Conservation (phyloP, 2,329 filamentous ascomycete species). For the Phaeosphaeria sp. region DNA sequence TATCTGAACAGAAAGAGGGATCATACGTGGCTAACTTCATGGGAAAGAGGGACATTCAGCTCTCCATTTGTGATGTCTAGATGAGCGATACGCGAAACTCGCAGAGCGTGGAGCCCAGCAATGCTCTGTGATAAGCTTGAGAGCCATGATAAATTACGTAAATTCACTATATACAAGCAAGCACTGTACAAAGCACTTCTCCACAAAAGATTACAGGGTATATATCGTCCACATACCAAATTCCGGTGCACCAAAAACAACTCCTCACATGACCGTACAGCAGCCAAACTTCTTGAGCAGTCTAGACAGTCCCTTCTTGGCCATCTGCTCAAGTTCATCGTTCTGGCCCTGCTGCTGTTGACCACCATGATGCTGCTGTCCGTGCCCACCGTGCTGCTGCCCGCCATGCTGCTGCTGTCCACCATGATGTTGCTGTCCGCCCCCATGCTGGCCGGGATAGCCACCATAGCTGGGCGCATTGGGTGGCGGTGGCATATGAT, state of each 20-base stretch:
- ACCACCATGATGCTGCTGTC: slow-evolving; percentile 27
- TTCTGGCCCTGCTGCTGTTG: slow-evolving; percentile 50
- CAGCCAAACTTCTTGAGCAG: slow-evolving; percentile 70
- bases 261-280: slow-evolving; percentile 73
- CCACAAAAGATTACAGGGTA: neutral
- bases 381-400: slow-evolving; percentile 31
- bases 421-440: slow-evolving; percentile 56
- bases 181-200: neutral
- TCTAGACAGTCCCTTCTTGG: slow-evolving; percentile 66
- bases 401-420: slow-evolving; percentile 25
- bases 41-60: too few relatives aligned
- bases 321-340: slow-evolving; percentile 65
- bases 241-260: neutral
- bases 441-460: slow-evolving; percentile 47
- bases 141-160: neutral
- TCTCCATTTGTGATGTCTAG: too few relatives aligned
- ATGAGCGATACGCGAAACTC: too few relatives aligned
- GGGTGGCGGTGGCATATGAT: slow-evolving; percentile 48
- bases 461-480: slow-evolving; percentile 46
- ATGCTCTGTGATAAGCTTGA: too few relatives aligned
- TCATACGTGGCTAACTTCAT: too few relatives aligned
- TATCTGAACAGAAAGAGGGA: too few relatives aligned
- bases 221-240: neutral
- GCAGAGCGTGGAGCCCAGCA: too few relatives aligned
- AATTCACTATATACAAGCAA: neutral